These are phyloP conservation scores for Pseudodiploospora longispora DNA, from an alignment of 2,329 filamentous ascomycete species.

Conservation along the genomic window DNA sequence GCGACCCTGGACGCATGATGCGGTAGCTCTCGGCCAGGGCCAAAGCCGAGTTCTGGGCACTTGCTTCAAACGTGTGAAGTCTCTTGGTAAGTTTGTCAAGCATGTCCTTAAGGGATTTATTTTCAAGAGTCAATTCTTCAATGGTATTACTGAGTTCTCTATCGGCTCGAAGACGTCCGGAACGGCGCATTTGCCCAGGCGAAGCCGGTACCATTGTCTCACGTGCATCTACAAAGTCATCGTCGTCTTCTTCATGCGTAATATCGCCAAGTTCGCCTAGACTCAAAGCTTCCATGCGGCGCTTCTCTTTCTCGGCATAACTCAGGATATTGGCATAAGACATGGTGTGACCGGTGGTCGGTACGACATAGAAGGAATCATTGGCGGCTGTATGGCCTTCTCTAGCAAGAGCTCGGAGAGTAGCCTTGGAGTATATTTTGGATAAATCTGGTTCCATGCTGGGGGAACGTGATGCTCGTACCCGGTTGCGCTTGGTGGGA, in stretches of 20 bases:
- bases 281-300: conserved; percentile 45
- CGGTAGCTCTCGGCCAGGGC: conserved; percentile 77
- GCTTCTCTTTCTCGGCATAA: conserved; percentile 58
- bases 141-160: conserved; percentile 55
- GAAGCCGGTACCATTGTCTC: conserved; percentile 50
- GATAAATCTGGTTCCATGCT: conserved; percentile 64
- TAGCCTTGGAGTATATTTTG: conserved; percentile 77
- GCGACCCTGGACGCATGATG: conserved; percentile 51
- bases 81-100: conserved; percentile 80
- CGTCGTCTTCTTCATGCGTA: conserved; percentile 54
- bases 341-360: conserved; percentile 80
- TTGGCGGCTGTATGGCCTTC: conserved; percentile 51
- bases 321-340: conserved; percentile 87
- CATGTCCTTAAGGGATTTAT: conserved; percentile 74
- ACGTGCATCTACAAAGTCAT: conserved; percentile 83
- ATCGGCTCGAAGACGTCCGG: conserved; percentile 32
- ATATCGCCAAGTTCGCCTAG: conserved; percentile 38
- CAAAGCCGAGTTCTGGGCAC: conserved; percentile 78
- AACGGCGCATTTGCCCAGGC: conserved; percentile 31
- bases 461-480: conserved; percentile 7
- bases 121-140: conserved; percentile 85
- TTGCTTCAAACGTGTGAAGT: conserved; percentile 88
- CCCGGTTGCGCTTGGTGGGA: conserved; percentile 27
- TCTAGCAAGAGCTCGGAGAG: conserved; percentile 68
- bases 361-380: conserved; percentile 91